Evolutionary conservation across 1,284 basidiomycete genomes (phyloP).

Genomic region (Pyrrhoderma lamaoense): DNA sequence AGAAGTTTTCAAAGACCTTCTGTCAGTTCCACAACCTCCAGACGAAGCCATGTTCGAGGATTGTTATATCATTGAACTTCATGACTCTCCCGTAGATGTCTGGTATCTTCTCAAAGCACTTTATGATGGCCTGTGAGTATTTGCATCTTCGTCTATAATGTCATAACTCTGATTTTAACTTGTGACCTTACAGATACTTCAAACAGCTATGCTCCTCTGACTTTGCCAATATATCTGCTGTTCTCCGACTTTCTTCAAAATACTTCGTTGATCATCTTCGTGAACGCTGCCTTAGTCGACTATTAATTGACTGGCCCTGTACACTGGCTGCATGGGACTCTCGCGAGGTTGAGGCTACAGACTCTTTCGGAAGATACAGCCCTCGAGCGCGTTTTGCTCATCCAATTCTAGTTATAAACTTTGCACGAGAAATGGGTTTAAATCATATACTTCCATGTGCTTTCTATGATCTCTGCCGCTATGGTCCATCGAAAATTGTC

Average conservation of each 20-base stretch:
- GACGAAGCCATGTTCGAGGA: conserved; percentile 39
- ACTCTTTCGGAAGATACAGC: conserved; percentile 35
- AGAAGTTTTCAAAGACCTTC: conserved; percentile 58
- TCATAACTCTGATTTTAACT: neutral
- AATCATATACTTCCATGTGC: conserved; percentile 52
- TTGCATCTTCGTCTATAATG: too few species aligned
- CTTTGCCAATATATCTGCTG: conserved; percentile 49
- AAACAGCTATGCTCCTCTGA: conserved; percentile 39
- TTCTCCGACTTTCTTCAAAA: conserved; percentile 61
- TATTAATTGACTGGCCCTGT: conserved; percentile 54
- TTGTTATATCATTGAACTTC: conserved; percentile 42
- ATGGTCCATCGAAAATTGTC: conserved; percentile 61
- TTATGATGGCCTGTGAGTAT: conserved; percentile 44
- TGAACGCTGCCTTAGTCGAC: conserved; percentile 45
- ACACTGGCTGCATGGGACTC: conserved; percentile 58
- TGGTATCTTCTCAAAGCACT: conserved; percentile 54
- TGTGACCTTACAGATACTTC: conserved; percentile 38
- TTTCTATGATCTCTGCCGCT: conserved; percentile 65
- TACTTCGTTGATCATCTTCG: conserved; percentile 59
- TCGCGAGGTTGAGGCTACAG: conserved; percentile 47
- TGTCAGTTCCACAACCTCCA: conserved; percentile 51
- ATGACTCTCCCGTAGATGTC: conserved; percentile 52
- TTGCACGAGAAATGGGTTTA: conserved; percentile 55
- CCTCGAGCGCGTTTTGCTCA: conserved; percentile 45
- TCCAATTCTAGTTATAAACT: conserved; percentile 55